A percentile compares a stretch with the other conserved stretches of the same genome.
Evolutionary conservation across 164 flowering plant species (phyloP).

Genomic region (Nymphaea colorata): DNA sequence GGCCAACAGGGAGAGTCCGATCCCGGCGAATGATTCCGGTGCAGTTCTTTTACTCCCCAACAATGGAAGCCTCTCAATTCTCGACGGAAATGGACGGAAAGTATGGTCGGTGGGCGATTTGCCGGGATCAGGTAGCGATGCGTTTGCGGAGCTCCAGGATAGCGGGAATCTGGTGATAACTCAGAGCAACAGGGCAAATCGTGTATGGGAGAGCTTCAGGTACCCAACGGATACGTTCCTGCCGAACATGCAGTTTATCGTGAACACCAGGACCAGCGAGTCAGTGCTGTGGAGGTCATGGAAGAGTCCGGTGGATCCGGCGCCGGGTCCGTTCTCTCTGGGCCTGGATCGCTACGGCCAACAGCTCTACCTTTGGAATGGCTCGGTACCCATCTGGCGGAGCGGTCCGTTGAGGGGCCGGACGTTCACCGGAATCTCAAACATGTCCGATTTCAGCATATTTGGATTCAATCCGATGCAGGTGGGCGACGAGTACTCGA

Average conservation of each 20-base stretch:
- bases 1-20: constrained; percentile 25
- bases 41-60: constrained; percentile 7
- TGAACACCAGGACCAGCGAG: constrained; percentile 7
- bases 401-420: constrained; percentile 4
- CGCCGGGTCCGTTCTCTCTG: constrained; percentile 11
- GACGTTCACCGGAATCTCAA: background rate
- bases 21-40: background rate
- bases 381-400: constrained; percentile 3
- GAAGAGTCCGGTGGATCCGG: constrained; percentile 22
- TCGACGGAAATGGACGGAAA: constrained; percentile 8
- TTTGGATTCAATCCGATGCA: background rate
- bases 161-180: constrained; percentile 12
- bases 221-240: constrained; percentile 21
- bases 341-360: background rate
- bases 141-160: constrained; percentile 1
- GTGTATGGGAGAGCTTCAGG: constrained; percentile 27
- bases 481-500: background rate
- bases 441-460: background rate
- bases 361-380: constrained; percentile 2
- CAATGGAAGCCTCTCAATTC: constrained; percentile 14
- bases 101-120: constrained; percentile 17
- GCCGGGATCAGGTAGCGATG: background rate
- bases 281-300: constrained; percentile 18
- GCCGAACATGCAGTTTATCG: constrained; percentile 15
- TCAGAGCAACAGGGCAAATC: background rate